Conservation (phyloP, 768 basidiomycete species). For the Tulasnella sp. region DNA sequence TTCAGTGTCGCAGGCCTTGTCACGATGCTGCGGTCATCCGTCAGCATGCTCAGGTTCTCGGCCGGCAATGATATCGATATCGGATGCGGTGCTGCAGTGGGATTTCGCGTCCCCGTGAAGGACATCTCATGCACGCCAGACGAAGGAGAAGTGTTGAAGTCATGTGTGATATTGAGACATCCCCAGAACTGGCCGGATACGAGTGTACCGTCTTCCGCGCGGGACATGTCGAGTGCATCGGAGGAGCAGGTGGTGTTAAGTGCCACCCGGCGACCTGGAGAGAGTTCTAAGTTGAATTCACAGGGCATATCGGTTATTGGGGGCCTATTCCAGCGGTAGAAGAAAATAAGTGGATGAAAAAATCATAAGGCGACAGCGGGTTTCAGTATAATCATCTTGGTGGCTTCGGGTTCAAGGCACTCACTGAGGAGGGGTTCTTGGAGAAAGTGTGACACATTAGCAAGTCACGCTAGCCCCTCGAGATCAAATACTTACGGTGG, state of each 20-base stretch:
- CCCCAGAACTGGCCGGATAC: constrained; percentile 86
- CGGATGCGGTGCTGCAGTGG: constrained; percentile 48
- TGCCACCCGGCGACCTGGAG: constrained; percentile 66
- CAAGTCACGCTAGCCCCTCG: not conserved
- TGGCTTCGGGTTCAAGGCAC: constrained; percentile 18
- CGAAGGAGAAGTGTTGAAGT: constrained; percentile 28
- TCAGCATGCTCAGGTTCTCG: constrained; percentile 61
- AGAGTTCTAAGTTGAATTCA: constrained; percentile 69
- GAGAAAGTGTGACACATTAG: not conserved
- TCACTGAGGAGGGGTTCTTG: constrained; percentile 40
- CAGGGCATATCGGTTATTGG: constrained; percentile 82
- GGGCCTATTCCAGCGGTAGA: constrained; percentile 33
- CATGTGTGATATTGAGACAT: constrained; percentile 71
- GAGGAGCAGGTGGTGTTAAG: constrained; percentile 71
- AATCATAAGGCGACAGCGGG: not conserved
- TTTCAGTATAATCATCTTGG: too few relatives aligned
- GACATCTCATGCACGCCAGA: constrained; percentile 64
- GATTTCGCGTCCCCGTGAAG: constrained; percentile 59
- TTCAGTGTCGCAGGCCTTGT: not conserved
- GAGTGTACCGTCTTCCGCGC: constrained; percentile 79
- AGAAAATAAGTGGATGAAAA: not conserved
- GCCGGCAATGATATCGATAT: constrained; percentile 60
- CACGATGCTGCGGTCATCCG: too few relatives aligned
- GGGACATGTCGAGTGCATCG: constrained; percentile 80
- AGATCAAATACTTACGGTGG: constrained; percentile 53